Conservation (phyloP, 208 protist genomes). For the Blastocrithidia nonstop region DNA sequence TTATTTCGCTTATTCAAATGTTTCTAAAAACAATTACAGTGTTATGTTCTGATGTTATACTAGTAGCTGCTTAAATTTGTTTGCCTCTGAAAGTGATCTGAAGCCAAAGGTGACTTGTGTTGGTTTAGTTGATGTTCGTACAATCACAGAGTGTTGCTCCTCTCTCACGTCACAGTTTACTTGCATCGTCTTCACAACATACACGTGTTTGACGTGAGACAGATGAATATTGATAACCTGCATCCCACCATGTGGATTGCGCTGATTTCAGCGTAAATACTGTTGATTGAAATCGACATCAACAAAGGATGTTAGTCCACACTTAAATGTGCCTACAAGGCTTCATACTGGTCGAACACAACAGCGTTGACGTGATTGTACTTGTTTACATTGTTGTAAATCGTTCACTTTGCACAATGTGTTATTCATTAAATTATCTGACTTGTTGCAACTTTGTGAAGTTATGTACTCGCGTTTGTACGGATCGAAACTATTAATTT, state of each 20-base stretch:
- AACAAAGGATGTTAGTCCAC: slow-evolving; percentile 35
- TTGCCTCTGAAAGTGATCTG: no score
- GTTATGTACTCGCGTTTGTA: no score
- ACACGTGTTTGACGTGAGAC: slow-evolving; percentile 18
- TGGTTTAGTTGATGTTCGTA: slow-evolving; percentile 44
- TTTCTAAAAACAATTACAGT: no score
- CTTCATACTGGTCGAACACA: slow-evolving; percentile 56
- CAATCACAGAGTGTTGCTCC: slow-evolving; percentile 30
- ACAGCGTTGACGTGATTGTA: no score
- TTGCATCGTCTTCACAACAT: slow-evolving; percentile 17
- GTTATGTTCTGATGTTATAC: no score
- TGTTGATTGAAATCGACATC: slow-evolving; percentile 35
- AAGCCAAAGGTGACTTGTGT: slow-evolving; percentile 78
- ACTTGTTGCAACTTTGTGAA: no score
- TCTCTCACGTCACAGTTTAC: slow-evolving; percentile 29
- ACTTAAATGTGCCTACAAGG: slow-evolving; percentile 76
- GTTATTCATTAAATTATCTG: no score
- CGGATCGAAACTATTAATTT: no score
- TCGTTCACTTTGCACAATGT: not conserved
- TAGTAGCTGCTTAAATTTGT: no score
- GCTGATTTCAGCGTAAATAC: slow-evolving; percentile 50
- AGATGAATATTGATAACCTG: slow-evolving; percentile 43
- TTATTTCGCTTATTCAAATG: no score
- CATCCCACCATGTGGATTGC: slow-evolving; percentile 49
- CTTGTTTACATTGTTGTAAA: not conserved